These are phyloP conservation scores for Skeletonema potamos DNA, from an alignment of 108 stramenopile species.

Conservation along the genomic window DNA sequence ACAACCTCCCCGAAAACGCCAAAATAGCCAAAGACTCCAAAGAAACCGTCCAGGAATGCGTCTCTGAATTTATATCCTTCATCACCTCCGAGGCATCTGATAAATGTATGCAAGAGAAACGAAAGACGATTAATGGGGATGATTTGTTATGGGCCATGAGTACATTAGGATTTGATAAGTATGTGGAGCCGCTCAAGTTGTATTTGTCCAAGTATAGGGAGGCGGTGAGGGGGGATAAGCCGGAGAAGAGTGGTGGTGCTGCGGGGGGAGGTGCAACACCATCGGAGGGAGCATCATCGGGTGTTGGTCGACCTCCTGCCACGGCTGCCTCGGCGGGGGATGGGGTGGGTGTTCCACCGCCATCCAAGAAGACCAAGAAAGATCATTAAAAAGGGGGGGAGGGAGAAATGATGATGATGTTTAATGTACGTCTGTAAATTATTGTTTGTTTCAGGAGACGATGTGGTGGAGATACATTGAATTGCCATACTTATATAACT, in stretches of 20 bases:
- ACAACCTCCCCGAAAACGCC: conserved; percentile 95
- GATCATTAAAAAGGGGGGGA: neutral
- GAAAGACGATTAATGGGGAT: conserved; percentile 99
- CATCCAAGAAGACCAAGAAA: conserved; percentile 4
- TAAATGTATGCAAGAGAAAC: conserved; percentile 97
- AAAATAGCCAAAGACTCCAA: conserved; percentile 99
- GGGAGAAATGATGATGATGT: too few species aligned
- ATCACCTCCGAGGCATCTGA: conserved; percentile 98
- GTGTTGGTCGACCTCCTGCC: conserved; percentile 32
- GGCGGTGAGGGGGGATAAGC: conserved; percentile 88
- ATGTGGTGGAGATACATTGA: too few species aligned
- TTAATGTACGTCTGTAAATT: neutral
- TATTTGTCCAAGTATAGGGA: conserved; percentile 98
- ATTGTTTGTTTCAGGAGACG: too few species aligned
- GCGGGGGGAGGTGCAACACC: neutral
- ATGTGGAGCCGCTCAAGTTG: conserved; percentile 97
- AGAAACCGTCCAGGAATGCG: conserved; percentile 98
- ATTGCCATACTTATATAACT: too few species aligned
- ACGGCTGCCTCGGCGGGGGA: conserved; percentile 14
- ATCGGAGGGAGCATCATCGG: neutral
- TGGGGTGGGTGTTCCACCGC: conserved; percentile 24
- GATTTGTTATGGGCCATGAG: conserved; percentile 99
- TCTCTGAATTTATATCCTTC: conserved; percentile 99
- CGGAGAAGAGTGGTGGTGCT: conserved; percentile 44
- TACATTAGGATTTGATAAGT: conserved; percentile 98